Evolutionary conservation across 352 stramenopile species (phyloP).

Genomic region (Globisporangium recalcitrans): DNA sequence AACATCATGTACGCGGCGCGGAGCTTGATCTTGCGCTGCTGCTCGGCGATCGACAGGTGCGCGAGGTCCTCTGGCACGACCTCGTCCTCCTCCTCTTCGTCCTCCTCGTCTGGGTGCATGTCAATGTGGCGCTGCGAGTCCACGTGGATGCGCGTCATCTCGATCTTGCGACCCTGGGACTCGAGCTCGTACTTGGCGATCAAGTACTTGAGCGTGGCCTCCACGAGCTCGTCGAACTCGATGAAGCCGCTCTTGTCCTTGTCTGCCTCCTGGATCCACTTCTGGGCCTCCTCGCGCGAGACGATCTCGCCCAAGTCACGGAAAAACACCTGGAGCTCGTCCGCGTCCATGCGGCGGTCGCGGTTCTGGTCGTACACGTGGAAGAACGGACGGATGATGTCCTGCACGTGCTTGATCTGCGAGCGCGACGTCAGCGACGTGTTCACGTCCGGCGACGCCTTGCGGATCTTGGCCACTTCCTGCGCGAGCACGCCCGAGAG

Average conservation of each 20-base stretch:
- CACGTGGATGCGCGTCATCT: conserved; percentile 40
- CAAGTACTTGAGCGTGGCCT: conserved; percentile 83
- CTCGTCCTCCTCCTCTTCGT: conserved; percentile 91
- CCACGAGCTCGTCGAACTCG: conserved; percentile 94
- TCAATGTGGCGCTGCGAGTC: conserved; percentile 43
- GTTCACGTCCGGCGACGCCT: conserved; percentile 25
- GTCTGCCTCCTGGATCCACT: conserved; percentile 89
- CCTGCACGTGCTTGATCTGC: conserved; percentile 77
- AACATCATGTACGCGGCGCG: conserved; percentile 92
- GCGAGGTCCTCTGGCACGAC: conserved; percentile 93
- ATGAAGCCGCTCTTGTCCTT: conserved; percentile 89
- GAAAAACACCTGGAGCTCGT: conserved; percentile 92
- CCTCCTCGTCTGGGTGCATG: conserved; percentile 46
- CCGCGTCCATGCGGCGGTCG: conserved; percentile 85
- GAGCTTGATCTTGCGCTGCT: conserved; percentile 94
- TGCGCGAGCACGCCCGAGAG: conserved; percentile 71
- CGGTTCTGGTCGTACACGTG: conserved; percentile 90
- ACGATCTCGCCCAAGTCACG: conserved; percentile 92
- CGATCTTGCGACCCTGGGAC: conserved; percentile 37
- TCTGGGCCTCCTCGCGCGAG: conserved; percentile 62
- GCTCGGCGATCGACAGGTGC: conserved; percentile 91
- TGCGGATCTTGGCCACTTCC: conserved; percentile 73
- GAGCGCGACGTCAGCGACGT: conserved; percentile 51
- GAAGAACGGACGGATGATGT: conserved; percentile 93
- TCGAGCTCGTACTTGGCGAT: conserved; percentile 75